Percentiles rank a stretch among this genome's conserved stretches.
These are phyloP conservation scores for Populus pruinosa DNA, from an alignment of 345 rosid genomes.

Conservation along the genomic window DNA sequence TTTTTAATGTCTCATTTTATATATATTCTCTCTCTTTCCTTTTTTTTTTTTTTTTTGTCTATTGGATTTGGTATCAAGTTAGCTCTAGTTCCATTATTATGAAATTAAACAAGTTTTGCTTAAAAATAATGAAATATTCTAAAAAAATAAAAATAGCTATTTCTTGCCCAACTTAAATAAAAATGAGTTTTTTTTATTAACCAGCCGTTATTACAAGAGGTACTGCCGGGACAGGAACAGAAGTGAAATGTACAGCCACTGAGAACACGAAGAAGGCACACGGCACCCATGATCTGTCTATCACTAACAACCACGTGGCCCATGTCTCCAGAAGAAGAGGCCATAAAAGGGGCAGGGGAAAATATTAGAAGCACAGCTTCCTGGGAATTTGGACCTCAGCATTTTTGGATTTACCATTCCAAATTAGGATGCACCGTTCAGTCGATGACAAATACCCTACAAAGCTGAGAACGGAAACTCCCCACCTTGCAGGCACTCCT, in stretches of 20 bases:
- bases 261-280: neutral
- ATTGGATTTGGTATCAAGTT: too few relatives aligned
- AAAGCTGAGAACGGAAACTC: neutral
- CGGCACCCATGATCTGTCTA: neutral
- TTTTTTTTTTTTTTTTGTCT: too few relatives aligned
- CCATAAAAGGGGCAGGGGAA: neutral
- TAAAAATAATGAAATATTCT: too few relatives aligned
- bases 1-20: too few relatives aligned
- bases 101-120: too few relatives aligned
- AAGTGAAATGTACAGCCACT: neutral
- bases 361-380: neutral
- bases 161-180: too few relatives aligned
- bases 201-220: neutral
- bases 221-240: neutral
- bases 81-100: too few relatives aligned
- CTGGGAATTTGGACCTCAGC: neutral
- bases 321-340: neutral
- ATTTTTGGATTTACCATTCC: neutral
- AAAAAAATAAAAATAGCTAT: too few relatives aligned
- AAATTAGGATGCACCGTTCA: neutral
- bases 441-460: neutral
- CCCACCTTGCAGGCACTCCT: neutral
- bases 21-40: too few relatives aligned
- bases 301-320: neutral
- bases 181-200: neutral